phyloP scores from a whole-genome alignment of 495 filamentous ascomycete species.

The Penicillium cataractarum region DNA sequence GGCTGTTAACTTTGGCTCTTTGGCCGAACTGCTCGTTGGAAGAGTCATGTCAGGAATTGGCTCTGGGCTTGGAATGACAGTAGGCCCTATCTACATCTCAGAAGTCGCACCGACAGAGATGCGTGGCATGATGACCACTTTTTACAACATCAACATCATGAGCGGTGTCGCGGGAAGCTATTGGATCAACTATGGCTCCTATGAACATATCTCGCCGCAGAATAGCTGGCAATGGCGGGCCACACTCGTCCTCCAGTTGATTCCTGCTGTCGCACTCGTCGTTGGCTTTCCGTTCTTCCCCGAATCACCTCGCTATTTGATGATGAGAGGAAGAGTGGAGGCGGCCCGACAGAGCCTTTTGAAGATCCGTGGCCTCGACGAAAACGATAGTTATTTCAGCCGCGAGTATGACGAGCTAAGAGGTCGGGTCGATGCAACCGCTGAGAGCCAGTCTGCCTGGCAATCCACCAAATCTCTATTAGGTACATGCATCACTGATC shows the following conservation, averaged over 20 bases:
- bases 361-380: conserved; percentile 60
- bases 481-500: conserved; percentile 48
- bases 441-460: conserved; percentile 33
- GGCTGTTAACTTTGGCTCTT: conserved; percentile 29
- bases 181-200: conserved; percentile 69
- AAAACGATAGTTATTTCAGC: conserved; percentile 63
- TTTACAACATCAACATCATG: conserved; percentile 75
- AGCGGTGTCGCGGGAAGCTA: conserved; percentile 79
- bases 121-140: conserved; percentile 69
- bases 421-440: conserved; percentile 62
- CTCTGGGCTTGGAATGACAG: conserved; percentile 74
- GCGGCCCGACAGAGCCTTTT: conserved; percentile 66
- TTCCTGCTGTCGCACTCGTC: conserved; percentile 60
- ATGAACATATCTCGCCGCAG: conserved; percentile 44
- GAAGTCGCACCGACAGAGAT: conserved; percentile 53
- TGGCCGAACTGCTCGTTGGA: conserved; percentile 59
- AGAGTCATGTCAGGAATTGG: conserved; percentile 73
- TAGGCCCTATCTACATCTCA: conserved; percentile 70
- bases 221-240: conserved; percentile 67
- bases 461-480: conserved; percentile 16
- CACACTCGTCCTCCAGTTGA: conserved; percentile 61
- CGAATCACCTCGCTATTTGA: conserved; percentile 54
- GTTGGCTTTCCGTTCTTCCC: conserved; percentile 60
- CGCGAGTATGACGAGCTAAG: conserved; percentile 78
- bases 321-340: conserved; percentile 63